Conservation (phyloP, 306 rosid genomes). For the Senna siamea region DNA sequence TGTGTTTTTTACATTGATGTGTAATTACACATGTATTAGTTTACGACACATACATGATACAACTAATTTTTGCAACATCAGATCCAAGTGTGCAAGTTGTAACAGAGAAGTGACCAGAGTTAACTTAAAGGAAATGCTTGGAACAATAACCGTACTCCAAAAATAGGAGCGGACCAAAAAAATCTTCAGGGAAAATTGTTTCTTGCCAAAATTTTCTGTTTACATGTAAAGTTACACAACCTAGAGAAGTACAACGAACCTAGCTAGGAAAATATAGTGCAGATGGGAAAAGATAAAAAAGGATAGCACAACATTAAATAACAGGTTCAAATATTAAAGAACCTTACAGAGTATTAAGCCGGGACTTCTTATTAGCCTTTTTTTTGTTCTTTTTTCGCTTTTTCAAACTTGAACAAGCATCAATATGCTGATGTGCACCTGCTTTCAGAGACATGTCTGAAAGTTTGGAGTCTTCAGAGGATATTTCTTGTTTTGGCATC, state of each 20-base stretch:
- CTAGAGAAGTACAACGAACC: neutral
- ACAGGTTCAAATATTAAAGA: constrained; percentile 9
- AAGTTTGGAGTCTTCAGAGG: constrained; percentile 7
- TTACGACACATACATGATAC: neutral
- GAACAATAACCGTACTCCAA: neutral
- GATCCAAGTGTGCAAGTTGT: neutral
- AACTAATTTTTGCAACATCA: neutral
- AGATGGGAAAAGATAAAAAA: neutral
- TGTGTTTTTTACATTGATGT: neutral
- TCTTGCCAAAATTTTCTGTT: neutral
- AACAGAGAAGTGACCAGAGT: neutral
- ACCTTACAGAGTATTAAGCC: constrained; percentile 47
- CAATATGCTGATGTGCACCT: constrained; percentile 17
- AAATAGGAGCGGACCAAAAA: neutral
- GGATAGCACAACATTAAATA: neutral
- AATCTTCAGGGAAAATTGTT: neutral
- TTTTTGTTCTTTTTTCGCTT: constrained; percentile 50
- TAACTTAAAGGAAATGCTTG: neutral
- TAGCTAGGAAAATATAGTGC: neutral
- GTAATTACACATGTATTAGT: neutral
- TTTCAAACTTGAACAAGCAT: constrained; percentile 36
- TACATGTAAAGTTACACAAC: neutral
- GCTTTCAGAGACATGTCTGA: constrained; percentile 45
- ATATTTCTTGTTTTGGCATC: constrained; percentile 23
- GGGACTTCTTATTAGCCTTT: constrained; percentile 51